A percentile compares a stretch with the other conserved stretches of the same genome.
These are phyloP conservation scores for Penicillium olsonii DNA, from an alignment of 2,329 filamentous ascomycete genomes.

Conservation along the genomic window DNA sequence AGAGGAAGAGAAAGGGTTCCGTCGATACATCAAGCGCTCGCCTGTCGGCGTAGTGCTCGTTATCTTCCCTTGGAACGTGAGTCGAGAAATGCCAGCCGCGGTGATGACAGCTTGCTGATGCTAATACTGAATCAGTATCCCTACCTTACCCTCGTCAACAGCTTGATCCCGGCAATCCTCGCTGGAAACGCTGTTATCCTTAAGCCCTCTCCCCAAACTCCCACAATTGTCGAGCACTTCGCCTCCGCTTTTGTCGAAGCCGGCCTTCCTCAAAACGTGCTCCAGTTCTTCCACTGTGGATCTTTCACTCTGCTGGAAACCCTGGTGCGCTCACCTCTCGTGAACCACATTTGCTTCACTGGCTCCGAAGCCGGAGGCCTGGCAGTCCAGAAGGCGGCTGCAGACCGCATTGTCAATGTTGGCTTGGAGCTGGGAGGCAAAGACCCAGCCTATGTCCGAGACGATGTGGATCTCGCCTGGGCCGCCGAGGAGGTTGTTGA, in stretches of 20 bases:
- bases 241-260: constrained; percentile 74
- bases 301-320: constrained; percentile 74
- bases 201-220: constrained; percentile 93
- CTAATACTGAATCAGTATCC: constrained; percentile 70
- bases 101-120: not conserved
- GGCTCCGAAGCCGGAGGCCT: constrained; percentile 87
- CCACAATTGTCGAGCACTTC: constrained; percentile 85
- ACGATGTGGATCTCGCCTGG: constrained; percentile 86
- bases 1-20: constrained; percentile 83
- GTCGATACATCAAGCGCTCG: constrained; percentile 83
- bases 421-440: constrained; percentile 93
- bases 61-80: constrained; percentile 94
- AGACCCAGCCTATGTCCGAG: constrained; percentile 85
- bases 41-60: constrained; percentile 85
- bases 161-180: constrained; percentile 85
- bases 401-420: constrained; percentile 80
- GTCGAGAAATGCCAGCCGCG: constrained; percentile 37
- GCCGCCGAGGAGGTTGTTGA: constrained; percentile 93
- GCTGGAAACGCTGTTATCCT: constrained; percentile 89
- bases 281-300: constrained; percentile 91
- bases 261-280: constrained; percentile 77
- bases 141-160: constrained; percentile 91
- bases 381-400: constrained; percentile 79
- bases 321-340: constrained; percentile 73
- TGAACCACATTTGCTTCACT: constrained; percentile 87